Evolutionary conservation across 1,139 yeast species (phyloP).

Genomic region (Kurtzmaniella quercitrusa): DNA sequence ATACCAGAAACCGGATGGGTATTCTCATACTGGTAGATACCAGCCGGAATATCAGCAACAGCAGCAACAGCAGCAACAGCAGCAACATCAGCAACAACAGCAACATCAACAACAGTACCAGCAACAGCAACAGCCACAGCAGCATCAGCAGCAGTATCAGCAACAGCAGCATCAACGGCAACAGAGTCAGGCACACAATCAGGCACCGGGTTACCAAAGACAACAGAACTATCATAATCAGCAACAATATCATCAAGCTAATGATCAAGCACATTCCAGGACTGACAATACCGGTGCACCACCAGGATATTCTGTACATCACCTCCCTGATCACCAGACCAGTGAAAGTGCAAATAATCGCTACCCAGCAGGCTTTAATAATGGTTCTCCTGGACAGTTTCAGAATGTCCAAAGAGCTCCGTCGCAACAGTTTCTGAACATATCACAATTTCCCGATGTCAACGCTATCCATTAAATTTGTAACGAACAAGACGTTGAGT

Average conservation of each 20-base stretch:
- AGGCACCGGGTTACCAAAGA: conserved; percentile 19
- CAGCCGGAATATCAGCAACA: neutral
- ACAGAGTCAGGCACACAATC: conserved; percentile 15
- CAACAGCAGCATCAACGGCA: conserved; percentile 8
- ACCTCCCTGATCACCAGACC: neutral
- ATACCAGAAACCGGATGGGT: neutral
- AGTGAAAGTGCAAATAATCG: neutral
- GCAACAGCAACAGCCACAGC: conserved; percentile 2
- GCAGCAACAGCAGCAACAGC: conserved; percentile 3
- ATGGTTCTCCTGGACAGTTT: neutral
- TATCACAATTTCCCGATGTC: conserved; percentile 28
- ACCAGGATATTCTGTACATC: neutral
- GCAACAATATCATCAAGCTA: neutral
- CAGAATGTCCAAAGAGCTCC: neutral
- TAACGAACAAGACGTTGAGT: neutral
- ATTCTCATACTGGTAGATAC: conserved; percentile 2
- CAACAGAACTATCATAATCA: conserved; percentile 5
- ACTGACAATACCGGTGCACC: neutral
- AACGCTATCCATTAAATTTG: conserved; percentile 14
- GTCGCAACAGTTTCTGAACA: conserved; percentile 23
- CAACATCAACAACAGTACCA: conserved; percentile 3
- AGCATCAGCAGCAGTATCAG: conserved; percentile 8
- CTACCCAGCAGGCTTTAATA: neutral
- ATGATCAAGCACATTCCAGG: neutral
- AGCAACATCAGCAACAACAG: conserved; percentile 1